These are phyloP conservation scores for Kingdonia uniflora DNA, from an alignment of 164 flowering plant genomes.

Conservation along the genomic window DNA sequence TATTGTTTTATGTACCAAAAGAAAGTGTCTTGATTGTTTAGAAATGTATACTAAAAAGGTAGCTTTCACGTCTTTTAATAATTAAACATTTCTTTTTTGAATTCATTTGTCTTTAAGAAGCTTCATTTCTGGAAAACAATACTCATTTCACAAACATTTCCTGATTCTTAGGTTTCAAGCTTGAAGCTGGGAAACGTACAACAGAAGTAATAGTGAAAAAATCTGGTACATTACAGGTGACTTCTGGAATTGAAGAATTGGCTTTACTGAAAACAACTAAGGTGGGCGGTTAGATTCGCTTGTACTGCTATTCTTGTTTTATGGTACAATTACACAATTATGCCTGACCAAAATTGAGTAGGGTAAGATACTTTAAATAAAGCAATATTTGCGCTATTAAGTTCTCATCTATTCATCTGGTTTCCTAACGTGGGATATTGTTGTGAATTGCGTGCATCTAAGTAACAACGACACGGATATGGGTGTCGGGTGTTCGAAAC, in stretches of 20 bases:
- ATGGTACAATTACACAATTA: too few relatives aligned
- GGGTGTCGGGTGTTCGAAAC: too few relatives aligned
- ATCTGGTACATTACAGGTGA: constrained; percentile 49
- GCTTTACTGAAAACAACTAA: constrained; percentile 86
- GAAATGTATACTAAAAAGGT: too few relatives aligned
- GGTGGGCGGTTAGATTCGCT: constrained; percentile 22
- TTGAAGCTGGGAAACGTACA: constrained; percentile 87
- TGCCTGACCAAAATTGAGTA: too few relatives aligned
- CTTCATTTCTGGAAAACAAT: neutral
- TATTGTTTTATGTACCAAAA: neutral
- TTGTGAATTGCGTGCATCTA: too few relatives aligned
- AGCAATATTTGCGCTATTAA: too few relatives aligned
- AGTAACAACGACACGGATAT: too few relatives aligned
- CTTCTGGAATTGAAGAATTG: constrained; percentile 81
- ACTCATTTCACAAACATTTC: neutral
- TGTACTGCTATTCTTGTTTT: neutral
- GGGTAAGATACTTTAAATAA: too few relatives aligned
- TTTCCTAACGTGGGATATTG: too few relatives aligned
- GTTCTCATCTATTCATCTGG: too few relatives aligned
- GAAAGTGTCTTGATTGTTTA: neutral
- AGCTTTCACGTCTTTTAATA: too few relatives aligned
- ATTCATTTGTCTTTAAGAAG: neutral
- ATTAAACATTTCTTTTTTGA: neutral
- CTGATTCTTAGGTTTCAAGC: constrained; percentile 63
- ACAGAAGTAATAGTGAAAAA: constrained; percentile 62